These are phyloP conservation scores for Boletus pseudo-olivaceus DNA, from an alignment of 768 basidiomycete species.

Conservation along the genomic window DNA sequence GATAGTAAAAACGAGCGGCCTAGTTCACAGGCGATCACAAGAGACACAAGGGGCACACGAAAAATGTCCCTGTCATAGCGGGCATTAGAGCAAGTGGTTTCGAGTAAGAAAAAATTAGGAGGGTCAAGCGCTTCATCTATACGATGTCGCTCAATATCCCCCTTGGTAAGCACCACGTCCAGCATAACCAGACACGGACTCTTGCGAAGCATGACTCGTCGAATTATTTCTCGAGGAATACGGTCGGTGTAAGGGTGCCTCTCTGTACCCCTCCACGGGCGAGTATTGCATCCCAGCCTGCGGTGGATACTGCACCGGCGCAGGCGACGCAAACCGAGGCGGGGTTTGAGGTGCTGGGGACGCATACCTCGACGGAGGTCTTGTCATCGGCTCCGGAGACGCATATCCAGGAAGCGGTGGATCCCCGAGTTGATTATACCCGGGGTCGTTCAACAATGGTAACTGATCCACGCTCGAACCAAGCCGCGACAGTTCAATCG, in stretches of 20 bases:
- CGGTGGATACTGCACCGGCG: slow-evolving; percentile 41
- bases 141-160: slow-evolving; percentile 6
- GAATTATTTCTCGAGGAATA: slow-evolving; percentile 25
- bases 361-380: slow-evolving; percentile 27
- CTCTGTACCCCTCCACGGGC: slow-evolving; percentile 41
- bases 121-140: background rate
- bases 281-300: slow-evolving; percentile 23
- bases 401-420: slow-evolving; percentile 28
- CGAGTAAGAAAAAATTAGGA: background rate
- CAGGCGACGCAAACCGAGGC: slow-evolving; percentile 34
- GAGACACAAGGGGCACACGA: background rate
- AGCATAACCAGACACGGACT: slow-evolving; percentile 25
- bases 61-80: slow-evolving; percentile 6
- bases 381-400: slow-evolving; percentile 15
- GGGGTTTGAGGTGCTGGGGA: slow-evolving; percentile 30
- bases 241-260: slow-evolving; percentile 65
- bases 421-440: slow-evolving; percentile 14
- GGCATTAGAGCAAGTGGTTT: slow-evolving; percentile 9
- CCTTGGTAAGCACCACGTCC: slow-evolving; percentile 32
- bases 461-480: slow-evolving; percentile 51
- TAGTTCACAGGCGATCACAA: background rate
- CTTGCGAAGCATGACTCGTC: slow-evolving; percentile 9
- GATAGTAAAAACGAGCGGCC: background rate
- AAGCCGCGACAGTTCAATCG: slow-evolving; percentile 55
- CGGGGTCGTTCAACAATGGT: slow-evolving; percentile 48